Base-by-base conservation (phyloP, 805 yeast genomes). In the Clavispora asparagi region DNA sequence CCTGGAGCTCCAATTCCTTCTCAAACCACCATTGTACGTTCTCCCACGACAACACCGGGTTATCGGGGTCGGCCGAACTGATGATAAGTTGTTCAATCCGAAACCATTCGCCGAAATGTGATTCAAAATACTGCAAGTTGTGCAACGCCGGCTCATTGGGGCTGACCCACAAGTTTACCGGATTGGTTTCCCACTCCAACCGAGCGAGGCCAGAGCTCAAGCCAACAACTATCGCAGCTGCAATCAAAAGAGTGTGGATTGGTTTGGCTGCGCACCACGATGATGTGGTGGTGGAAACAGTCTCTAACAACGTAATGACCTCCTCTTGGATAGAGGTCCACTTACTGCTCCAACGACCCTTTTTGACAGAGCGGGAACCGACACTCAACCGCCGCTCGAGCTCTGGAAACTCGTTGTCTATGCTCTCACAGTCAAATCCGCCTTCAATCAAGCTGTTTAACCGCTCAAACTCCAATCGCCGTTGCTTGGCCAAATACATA, bases 121-220 rank as follows among this genome's bases (percentile, higher is more conserved):
- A 74, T 61, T 94, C 97, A 60, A 81, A 92, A 54, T 71, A 82
- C 45, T 73, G 68, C 56, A 83, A 82, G 56, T 92, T 84, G 37
- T 76, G 67, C 44, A 74, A 83, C 11, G 90, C 89, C 3, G 78
- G 81, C 9, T 94, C 85, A 17, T 69, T 59, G 3, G 91, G 82
- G 53, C 94, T 84, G 0, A 94, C 98, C 99, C 99, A 92, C 28
- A 92, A 68, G 50, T 83, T 81, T 3, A 86, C 78, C 0, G 99
- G 98, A 53, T 87, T 73, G 2, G 81, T 81, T 60, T 91, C 97
- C 26, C 91, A 70, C 39, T 79, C 64, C 9, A 83, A 71, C 43
- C 68, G 63, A 6, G 63, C 55, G 40, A 81, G 65, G 7, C 87
- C 88, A 0, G 76, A 60, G 1, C 86, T 74, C 13, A 85, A 55